Evolutionary conservation across 108 stramenopile genomes (phyloP).

Genomic region (Nitzschia putrida): DNA sequence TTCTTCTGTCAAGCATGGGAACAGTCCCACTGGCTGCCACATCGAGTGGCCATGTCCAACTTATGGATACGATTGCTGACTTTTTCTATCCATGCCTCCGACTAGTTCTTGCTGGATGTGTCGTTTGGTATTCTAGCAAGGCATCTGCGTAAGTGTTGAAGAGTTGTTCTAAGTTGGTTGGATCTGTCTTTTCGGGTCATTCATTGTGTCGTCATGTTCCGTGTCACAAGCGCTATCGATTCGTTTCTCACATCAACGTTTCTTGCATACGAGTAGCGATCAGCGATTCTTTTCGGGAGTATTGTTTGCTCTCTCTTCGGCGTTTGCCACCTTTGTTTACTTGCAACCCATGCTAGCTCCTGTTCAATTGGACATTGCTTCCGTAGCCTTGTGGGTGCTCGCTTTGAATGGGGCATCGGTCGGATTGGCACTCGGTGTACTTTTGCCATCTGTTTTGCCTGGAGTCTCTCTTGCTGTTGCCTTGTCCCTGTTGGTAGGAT

Average conservation of each 20-base stretch:
- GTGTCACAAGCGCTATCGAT: background rate
- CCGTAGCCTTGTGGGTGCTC: constrained; percentile 57
- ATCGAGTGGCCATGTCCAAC: constrained; percentile 1
- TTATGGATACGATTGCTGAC: constrained; percentile 30
- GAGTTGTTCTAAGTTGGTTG: background rate
- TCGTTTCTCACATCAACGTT: background rate
- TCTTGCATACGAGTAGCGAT: constrained; percentile 24
- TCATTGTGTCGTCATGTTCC: background rate
- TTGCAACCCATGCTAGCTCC: constrained; percentile 56
- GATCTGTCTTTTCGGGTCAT: background rate
- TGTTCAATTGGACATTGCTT: constrained; percentile 55
- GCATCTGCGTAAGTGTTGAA: constrained; percentile 20
- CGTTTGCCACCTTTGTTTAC: constrained; percentile 47
- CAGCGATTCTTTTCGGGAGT: constrained; percentile 56
- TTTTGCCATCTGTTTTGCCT: constrained; percentile 59
- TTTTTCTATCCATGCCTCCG: constrained; percentile 23
- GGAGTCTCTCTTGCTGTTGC: constrained; percentile 61
- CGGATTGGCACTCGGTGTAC: constrained; percentile 63
- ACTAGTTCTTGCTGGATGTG: constrained; percentile 20
- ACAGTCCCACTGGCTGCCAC: too few species aligned
- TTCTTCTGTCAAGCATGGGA: too few species aligned
- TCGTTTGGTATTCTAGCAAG: constrained; percentile 34
- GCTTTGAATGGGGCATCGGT: constrained; percentile 52
- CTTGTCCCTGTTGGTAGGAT: constrained; percentile 40
- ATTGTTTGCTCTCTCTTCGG: constrained; percentile 39